Conservation (phyloP, 352 stramenopile genomes). For the Saprolegnia diclina region DNA sequence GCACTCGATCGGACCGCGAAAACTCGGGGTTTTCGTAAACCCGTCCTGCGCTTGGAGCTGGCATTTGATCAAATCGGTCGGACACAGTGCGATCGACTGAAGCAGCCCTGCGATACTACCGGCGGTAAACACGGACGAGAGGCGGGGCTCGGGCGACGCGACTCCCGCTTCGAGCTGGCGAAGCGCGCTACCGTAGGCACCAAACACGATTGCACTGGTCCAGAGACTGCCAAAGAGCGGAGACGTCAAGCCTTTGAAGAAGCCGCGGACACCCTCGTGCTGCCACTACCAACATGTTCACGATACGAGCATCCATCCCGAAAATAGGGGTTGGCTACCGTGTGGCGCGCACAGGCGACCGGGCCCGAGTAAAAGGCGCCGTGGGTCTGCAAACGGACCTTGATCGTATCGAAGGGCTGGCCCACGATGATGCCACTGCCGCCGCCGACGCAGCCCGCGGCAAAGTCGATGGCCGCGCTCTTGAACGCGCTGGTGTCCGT, state of each 20-base stretch:
- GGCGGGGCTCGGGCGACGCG: constrained; percentile 32
- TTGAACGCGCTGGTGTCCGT: neutral
- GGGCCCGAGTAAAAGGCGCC: constrained; percentile 50
- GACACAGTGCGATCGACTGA: constrained; percentile 65
- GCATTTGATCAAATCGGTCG: constrained; percentile 82
- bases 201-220: constrained; percentile 86
- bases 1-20: constrained; percentile 65
- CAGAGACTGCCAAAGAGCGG: constrained; percentile 74
- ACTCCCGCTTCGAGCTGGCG: constrained; percentile 27
- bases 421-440: constrained; percentile 50
- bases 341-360: constrained; percentile 42
- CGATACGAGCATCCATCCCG: too few species aligned
- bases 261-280: constrained; percentile 67
- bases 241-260: constrained; percentile 83
- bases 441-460: constrained; percentile 44
- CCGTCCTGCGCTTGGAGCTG: constrained; percentile 50
- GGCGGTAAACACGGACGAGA: constrained; percentile 57
- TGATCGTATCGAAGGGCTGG: constrained; percentile 59
- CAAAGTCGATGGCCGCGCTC: constrained; percentile 35
- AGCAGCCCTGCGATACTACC: constrained; percentile 65
- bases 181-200: constrained; percentile 66
- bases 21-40: constrained; percentile 38
- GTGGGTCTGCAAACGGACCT: constrained; percentile 57
- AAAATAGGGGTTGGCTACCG: constrained; percentile 32
- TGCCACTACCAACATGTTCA: constrained; percentile 33